Conservation (phyloP, 2,329 filamentous ascomycete genomes). For the Botrytis deweyae region DNA sequence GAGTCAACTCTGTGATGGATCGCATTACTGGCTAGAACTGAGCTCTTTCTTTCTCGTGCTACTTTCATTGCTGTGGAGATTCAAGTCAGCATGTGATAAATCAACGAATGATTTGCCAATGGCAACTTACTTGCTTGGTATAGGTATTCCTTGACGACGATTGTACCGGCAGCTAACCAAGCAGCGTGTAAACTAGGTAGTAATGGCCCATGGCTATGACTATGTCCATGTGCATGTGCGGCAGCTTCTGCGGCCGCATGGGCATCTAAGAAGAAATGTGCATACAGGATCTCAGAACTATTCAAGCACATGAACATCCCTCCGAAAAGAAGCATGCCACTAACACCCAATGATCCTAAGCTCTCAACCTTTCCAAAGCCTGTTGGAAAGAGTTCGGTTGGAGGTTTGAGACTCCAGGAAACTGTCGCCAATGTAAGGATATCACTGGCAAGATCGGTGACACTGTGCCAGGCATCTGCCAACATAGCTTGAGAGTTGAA, state of each 20-base stretch:
- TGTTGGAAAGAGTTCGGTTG: conserved; percentile 78
- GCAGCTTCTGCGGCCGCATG: conserved; percentile 53
- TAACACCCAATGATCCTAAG: conserved; percentile 88
- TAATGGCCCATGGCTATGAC: conserved; percentile 61
- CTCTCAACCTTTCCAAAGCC: conserved; percentile 99
- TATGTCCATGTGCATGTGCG: conserved; percentile 58
- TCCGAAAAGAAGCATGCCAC: conserved; percentile 82
- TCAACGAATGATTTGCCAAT: not conserved
- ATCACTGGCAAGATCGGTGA: conserved; percentile 94
- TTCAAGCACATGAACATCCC: conserved; percentile 90
- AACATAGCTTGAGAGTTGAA: conserved; percentile 94
- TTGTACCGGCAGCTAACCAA: conserved; percentile 89
- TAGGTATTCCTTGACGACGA: conserved; percentile 92
- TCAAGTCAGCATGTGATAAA: conserved; percentile 29
- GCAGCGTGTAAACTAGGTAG: conserved; percentile 89
- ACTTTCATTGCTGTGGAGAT: conserved; percentile 78
- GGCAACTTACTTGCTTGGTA: conserved; percentile 85
- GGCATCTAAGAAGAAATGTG: conserved; percentile 68
- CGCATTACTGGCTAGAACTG: conserved; percentile 92
- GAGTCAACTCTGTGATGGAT: conserved; percentile 96
- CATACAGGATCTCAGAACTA: conserved; percentile 67
- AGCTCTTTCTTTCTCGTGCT: conserved; percentile 89
- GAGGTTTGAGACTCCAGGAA: conserved; percentile 85
- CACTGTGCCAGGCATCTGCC: conserved; percentile 91
- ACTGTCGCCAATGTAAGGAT: conserved; percentile 92